Evolutionary conservation across 176 grass and related monocot species (phyloP), one percentile per base, ranked within the genome.

Genomic region (Lolium multiflorum): DNA sequence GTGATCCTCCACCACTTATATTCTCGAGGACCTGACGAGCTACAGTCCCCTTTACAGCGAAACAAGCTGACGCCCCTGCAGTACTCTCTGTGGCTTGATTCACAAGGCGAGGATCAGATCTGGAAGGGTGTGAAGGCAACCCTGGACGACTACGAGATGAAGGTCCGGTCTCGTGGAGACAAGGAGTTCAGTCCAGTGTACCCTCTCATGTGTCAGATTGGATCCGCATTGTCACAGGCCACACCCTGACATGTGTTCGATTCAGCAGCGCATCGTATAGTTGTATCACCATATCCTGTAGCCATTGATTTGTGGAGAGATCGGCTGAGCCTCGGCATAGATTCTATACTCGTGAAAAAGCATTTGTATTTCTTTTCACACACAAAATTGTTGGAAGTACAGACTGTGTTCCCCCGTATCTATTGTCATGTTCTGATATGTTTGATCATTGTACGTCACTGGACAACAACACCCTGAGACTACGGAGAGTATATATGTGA

Each of bases 111-210:
- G 85, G 94, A 99, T 77, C 94, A 91, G 77, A 88, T 99, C 82
- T 99, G 97, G 97, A 97, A 93, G 83, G 94, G 94, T 62, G 87
- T 99, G 79, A 99, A 97, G 78, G 89, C 94, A 15, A 99, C 94
- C 60, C 85, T 99, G 71, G 94, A 94, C 14, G 94, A 99, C 81
- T 99, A 99, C 25, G 92, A 93, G 62, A 90, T 71, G 86, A 93
- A 81, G 77, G 89, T 91, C 77, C 85, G 87, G 57, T 93, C 87
- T 46, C 86, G 89, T 69, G 87, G 94, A 39, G 92, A 99, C 38
- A 91, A 93, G 87, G 97, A 94, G 81, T 98, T 96, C 79, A 96
- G 79, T 86, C 87, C 88, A 11, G 94, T 99, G 61, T 99, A 99
- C 87, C 87, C 51, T 73, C 88, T 99, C 22, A 99, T 99, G 97